phyloP scores from a whole-genome alignment of 2,329 filamentous ascomycete genomes.

The Fusarium coicis region DNA sequence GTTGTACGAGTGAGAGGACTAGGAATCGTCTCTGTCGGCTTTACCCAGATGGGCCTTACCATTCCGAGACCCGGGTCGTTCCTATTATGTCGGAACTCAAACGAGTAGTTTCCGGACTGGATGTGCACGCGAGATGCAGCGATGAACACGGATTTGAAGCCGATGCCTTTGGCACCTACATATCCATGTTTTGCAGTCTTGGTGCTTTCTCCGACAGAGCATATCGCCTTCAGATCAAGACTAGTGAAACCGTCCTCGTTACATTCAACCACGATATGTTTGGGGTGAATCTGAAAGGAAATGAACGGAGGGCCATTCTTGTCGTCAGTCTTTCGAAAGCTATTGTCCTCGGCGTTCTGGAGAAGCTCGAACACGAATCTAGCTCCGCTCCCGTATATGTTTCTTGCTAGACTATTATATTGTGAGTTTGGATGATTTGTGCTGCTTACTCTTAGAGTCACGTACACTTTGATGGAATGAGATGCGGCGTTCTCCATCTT shows the following conservation, averaged over 20 bases:
- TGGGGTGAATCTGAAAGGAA: constrained; percentile 24
- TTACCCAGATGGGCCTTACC: constrained; percentile 27
- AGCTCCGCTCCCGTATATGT: constrained; percentile 33
- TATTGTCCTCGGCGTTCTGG: constrained; percentile 33
- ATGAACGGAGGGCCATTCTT: background rate
- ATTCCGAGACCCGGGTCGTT: constrained; percentile 17
- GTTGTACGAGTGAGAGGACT: constrained; percentile 23
- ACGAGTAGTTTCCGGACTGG: constrained; percentile 31
- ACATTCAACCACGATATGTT: constrained; percentile 29
- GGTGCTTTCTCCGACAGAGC: constrained; percentile 25
- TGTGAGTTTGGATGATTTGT: background rate
- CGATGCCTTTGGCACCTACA: constrained; percentile 28
- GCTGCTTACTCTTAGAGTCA: fast-evolving
- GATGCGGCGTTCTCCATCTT: constrained; percentile 22
- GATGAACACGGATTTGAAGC: constrained; percentile 35
- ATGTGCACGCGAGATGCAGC: constrained; percentile 25
- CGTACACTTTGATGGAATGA: constrained; percentile 29
- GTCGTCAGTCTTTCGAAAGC: background rate
- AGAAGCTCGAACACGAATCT: constrained; percentile 38
- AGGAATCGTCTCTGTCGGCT: background rate
- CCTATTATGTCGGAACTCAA: constrained; percentile 22
- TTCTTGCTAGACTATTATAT: constrained; percentile 14
- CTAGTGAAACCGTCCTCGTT: constrained; percentile 32
- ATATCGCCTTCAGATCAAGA: constrained; percentile 24
- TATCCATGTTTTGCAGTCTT: constrained; percentile 30